Evolutionary conservation across 768 basidiomycete species (phyloP).

Genomic region (Auriscalpium orientale): DNA sequence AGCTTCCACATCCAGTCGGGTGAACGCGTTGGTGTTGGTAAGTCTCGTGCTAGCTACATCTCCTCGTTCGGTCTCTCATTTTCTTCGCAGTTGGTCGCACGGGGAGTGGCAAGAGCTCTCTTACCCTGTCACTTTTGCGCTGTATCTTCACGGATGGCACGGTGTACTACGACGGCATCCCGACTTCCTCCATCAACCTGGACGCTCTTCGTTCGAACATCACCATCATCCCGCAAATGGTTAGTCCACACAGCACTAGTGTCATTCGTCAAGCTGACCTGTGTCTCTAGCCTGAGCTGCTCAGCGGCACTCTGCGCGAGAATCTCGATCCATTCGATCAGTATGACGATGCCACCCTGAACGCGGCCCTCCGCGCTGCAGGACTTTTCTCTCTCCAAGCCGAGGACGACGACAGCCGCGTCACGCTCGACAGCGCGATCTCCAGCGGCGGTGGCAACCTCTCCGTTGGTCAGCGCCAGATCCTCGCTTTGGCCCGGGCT

Average conservation of each 20-base stretch:
- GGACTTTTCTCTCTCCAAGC: slow-evolving; percentile 37
- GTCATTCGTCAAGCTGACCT: slow-evolving; percentile 4
- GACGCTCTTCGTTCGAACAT: slow-evolving; percentile 44
- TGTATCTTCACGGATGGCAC: slow-evolving; percentile 46
- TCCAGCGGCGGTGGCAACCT: slow-evolving; percentile 38
- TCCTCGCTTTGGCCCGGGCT: slow-evolving; percentile 52
- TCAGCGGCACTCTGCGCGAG: slow-evolving; percentile 47
- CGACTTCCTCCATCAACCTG: slow-evolving; percentile 40
- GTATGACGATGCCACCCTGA: slow-evolving; percentile 44
- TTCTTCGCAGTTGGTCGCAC: slow-evolving; percentile 47
- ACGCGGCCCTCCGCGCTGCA: slow-evolving; percentile 41
- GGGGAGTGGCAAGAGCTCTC: slow-evolving; percentile 48
- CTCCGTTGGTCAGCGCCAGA: slow-evolving; percentile 53
- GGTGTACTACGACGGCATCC: slow-evolving; percentile 44
- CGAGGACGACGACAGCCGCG: slow-evolving; percentile 26
- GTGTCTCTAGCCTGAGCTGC: slow-evolving; percentile 37
- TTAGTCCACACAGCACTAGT: slow-evolving; percentile 20
- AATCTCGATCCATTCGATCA: slow-evolving; percentile 57
- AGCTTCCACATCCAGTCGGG: slow-evolving; percentile 46
- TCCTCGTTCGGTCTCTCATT: too few relatives aligned
- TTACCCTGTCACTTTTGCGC: slow-evolving; percentile 46
- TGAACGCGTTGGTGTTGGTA: slow-evolving; percentile 50
- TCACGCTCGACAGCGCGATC: slow-evolving; percentile 39
- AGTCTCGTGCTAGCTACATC: too few relatives aligned
- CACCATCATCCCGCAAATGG: slow-evolving; percentile 54